Evolutionary conservation across 257 asterid species (phyloP).

Genomic region (Scutellaria galericulata): DNA sequence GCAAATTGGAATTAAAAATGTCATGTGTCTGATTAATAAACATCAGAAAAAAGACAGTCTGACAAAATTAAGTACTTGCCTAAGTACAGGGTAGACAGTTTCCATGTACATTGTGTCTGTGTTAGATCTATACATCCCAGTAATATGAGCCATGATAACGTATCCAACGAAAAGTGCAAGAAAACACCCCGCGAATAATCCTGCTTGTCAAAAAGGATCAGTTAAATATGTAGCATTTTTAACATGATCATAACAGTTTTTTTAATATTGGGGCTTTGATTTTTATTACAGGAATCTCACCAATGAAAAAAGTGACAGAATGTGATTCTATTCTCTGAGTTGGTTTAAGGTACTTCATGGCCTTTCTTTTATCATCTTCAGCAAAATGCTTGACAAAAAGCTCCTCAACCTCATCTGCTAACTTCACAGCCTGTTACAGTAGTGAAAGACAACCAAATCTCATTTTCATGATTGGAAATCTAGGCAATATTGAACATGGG

Average conservation of each 20-base stretch:
- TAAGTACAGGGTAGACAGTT: constrained; percentile 87
- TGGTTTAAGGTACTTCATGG: constrained; percentile 94
- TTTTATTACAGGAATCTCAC: constrained; percentile 47
- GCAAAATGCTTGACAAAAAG: constrained; percentile 80
- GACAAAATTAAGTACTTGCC: constrained; percentile 53
- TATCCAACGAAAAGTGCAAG: constrained; percentile 85
- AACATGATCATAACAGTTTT: constrained; percentile 5
- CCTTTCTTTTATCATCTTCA: constrained; percentile 78
- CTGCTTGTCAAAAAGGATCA: constrained; percentile 44
- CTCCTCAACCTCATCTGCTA: constrained; percentile 88
- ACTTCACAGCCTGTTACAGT: constrained; percentile 61
- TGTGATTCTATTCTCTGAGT: constrained; percentile 78
- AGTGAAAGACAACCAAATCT: constrained; percentile 40
- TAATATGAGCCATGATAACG: constrained; percentile 81
- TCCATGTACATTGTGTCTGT: constrained; percentile 87
- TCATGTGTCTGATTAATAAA: neutral
- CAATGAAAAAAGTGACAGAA: constrained; percentile 81
- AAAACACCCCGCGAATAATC: constrained; percentile 84
- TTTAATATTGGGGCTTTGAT: neutral
- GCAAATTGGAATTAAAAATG: constrained; percentile 42
- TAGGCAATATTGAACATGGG: constrained; percentile 35
- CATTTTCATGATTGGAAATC: constrained; percentile 41
- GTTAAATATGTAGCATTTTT: constrained; percentile 2
- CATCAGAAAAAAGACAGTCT: neutral
- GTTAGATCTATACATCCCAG: constrained; percentile 73